A percentile compares a stretch with the other conserved stretches of the same genome.
Evolutionary conservation across 73 alveolate genomes (phyloP).

Genomic region (Urostyla sp.): DNA sequence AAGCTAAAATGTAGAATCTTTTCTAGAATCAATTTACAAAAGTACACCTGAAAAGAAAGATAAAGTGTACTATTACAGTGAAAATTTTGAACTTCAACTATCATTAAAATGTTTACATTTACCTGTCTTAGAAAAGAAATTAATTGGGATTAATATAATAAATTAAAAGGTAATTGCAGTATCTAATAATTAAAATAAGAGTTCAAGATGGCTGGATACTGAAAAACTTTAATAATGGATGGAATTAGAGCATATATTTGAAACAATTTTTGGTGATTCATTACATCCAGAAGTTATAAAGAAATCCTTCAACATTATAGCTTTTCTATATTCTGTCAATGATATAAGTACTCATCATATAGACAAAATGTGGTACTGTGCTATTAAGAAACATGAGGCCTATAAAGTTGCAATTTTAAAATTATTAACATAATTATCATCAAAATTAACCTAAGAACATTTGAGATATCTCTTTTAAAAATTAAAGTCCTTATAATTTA

Average conservation of each 20-base stretch:
- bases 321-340: conserved; percentile 61
- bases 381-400: conserved; percentile 78
- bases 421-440: conserved; percentile 43
- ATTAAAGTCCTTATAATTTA: conserved; percentile 24
- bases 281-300: conserved; percentile 71
- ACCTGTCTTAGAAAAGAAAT: conserved; percentile 69
- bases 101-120: conserved; percentile 56
- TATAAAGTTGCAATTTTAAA: conserved; percentile 65
- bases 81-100: conserved; percentile 61
- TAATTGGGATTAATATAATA: conserved; percentile 61
- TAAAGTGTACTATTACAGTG: conserved; percentile 40
- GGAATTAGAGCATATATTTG: conserved; percentile 52
- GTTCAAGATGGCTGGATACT: conserved; percentile 59
- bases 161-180: conserved; percentile 52
- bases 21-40: not conserved
- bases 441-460: conserved; percentile 47
- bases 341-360: conserved; percentile 51
- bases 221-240: conserved; percentile 65
- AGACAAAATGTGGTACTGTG: conserved; percentile 76
- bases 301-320: conserved; percentile 52
- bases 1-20: conserved; percentile 20
- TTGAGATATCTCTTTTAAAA: conserved; percentile 48
- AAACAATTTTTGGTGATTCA: conserved; percentile 68
- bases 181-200: not conserved
- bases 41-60: conserved; percentile 31